Evolutionary conservation across 352 stramenopile species (phyloP).

Genomic region (Vaucheria bursata): DNA sequence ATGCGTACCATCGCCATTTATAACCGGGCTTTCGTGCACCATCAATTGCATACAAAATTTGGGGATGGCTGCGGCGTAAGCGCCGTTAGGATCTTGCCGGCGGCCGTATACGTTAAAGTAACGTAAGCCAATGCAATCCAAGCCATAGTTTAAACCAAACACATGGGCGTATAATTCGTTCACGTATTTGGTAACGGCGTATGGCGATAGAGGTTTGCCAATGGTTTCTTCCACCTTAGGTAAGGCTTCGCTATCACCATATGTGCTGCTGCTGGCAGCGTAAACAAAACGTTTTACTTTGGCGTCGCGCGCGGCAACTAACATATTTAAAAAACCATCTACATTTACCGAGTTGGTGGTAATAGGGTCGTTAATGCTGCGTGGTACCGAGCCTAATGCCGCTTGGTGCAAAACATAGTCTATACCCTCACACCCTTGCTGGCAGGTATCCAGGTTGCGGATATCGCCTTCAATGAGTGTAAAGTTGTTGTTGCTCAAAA

Average conservation of each 20-base stretch:
- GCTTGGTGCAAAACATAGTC: background rate
- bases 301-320: background rate
- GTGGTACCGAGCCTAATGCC: background rate
- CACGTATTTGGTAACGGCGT: background rate
- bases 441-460: background rate
- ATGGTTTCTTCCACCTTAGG: background rate
- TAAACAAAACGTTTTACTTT: slow-evolving; percentile 1
- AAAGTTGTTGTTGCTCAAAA: background rate
- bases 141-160: background rate
- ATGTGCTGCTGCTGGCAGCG: background rate
- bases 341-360: background rate
- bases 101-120: background rate
- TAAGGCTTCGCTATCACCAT: background rate
- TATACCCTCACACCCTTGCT: background rate
- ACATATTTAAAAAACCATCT: background rate
- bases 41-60: background rate
- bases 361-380: background rate
- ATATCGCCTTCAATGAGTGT: background rate
- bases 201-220: background rate
- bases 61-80: background rate
- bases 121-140: background rate
- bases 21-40: background rate
- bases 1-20: background rate
- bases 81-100: background rate
- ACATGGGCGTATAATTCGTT: background rate